Base-by-base conservation (phyloP, 495 filamentous ascomycete genomes). In the Trichoderma virens region DNA sequence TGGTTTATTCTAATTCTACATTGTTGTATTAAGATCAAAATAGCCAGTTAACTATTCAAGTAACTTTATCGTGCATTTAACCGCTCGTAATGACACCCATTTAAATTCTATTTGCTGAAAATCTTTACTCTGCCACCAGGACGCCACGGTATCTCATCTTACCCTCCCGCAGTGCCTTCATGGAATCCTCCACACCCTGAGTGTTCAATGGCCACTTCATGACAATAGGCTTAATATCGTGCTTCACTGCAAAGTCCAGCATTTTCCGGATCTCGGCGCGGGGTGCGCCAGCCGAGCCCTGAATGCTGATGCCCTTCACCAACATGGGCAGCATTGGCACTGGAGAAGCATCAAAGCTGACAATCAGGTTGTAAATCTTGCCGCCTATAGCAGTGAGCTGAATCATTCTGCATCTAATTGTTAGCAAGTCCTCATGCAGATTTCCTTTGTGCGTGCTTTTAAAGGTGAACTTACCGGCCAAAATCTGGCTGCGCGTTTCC, bases 61-160 rank as follows among this genome's bases (percentile, higher is more conserved):
- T 3, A 20, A n/a, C 45, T 25, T 56, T 13, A 56, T 30, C 8
- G 14, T 31, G 23, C 3, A 28, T 30, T 30, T 30, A 56, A 27
- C 23, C 51, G 23, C 20, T n/a, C 13, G 13, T 27, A 14, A 9
- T 18, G 11, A 28, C 51, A 27, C 11, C 25, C 16, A 56, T 2
- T 3, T 61, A 39, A 9, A 7, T 25, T 35, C 28, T 8, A 47
- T 47, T 35, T 18, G 9, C 60, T 11, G 8, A 16, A 20, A 11
- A 20, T 3, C 18, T 23, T 25, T 32, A 31, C 34, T 67, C 25
- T 30, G 59, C 67, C 23, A 66, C 63, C 25, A 84, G 68, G 47
- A 83, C 79, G 23, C 76, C 86, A n/a, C 86, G 72, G 67, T 87
- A 88, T 60, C 82, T 74, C 76, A 88, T 83, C 41, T 82, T 79